phyloP scores from a whole-genome alignment of 371 early-diverging fungal species.

The Circinella minor region DNA sequence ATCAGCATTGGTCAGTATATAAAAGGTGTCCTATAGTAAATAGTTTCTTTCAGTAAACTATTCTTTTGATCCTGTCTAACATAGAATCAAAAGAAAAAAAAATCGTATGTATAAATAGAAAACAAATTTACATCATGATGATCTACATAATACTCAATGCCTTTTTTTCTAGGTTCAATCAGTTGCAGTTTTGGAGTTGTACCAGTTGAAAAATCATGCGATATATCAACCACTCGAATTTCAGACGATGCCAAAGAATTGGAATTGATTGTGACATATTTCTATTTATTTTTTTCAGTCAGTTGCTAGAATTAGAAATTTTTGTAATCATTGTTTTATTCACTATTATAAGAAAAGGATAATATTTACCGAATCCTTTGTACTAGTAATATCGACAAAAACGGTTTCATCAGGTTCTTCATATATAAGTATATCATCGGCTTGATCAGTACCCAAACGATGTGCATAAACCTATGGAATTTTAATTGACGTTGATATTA shows the following conservation, averaged over 20 bases:
- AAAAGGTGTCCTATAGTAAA: conserved; percentile 58
- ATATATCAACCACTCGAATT: conserved; percentile 61
- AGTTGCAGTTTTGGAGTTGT: conserved; percentile 41
- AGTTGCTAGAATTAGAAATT: too few species aligned
- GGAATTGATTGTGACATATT: conserved; percentile 75
- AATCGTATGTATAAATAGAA: background rate
- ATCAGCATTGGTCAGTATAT: conserved; percentile 76
- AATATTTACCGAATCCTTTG: conserved; percentile 71
- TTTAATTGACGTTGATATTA: background rate
- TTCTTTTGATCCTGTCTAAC: background rate
- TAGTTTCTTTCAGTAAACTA: too few species aligned
- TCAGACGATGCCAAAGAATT: conserved; percentile 81
- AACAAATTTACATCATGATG: conserved; percentile 67
- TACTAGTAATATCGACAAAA: conserved; percentile 81
- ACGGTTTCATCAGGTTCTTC: conserved; percentile 69
- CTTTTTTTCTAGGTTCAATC: conserved; percentile 61
- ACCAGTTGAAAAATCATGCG: conserved; percentile 44
- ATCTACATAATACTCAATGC: conserved; percentile 81
- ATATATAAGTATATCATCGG: conserved; percentile 67
- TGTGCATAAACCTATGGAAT: conserved; percentile 59
- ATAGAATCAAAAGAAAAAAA: background rate
- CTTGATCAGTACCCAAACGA: conserved; percentile 57
- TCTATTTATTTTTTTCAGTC: conserved; percentile 24
- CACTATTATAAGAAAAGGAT: background rate
- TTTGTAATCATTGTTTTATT: too few species aligned